These are phyloP conservation scores for Plantago lanceolata DNA, from an alignment of 305 asterid genomes.

Conservation along the genomic window DNA sequence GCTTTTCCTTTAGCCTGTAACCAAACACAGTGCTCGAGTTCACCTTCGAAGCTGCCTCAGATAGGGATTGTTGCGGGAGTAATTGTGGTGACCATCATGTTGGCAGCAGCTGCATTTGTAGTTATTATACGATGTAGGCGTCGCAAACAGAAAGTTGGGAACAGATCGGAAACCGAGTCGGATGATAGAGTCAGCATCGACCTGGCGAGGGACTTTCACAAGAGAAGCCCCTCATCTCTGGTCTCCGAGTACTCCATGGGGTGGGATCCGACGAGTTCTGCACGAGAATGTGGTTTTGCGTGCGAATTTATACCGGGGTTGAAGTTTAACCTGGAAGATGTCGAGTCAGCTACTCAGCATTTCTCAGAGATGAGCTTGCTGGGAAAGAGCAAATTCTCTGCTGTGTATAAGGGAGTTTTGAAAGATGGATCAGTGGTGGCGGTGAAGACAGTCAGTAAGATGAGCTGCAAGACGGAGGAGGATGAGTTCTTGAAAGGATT, in stretches of 20 bases:
- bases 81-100: conserved; percentile 27
- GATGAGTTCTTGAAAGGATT: conserved; percentile 71
- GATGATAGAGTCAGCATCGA: conserved; percentile 47
- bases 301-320: conserved; percentile 34
- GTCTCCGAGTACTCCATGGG: conserved; percentile 42
- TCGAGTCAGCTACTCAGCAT: conserved; percentile 90
- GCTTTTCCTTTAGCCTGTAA: conserved; percentile 41
- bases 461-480: conserved; percentile 73
- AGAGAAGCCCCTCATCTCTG: conserved; percentile 59
- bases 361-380: conserved; percentile 66
- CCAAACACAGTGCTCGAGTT: conserved; percentile 47
- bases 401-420: conserved; percentile 65
- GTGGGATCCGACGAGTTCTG: conserved; percentile 42
- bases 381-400: conserved; percentile 78
- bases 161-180: conserved; percentile 42
- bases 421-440: conserved; percentile 77
- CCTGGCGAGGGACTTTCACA: conserved; percentile 34
- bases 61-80: conserved; percentile 50
- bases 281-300: conserved; percentile 34
- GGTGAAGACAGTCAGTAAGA: conserved; percentile 63
- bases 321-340: conserved; percentile 74
- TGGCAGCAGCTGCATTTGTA: conserved; percentile 35
- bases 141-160: conserved; percentile 60
- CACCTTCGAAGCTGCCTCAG: conserved; percentile 52
- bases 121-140: conserved; percentile 41